Evolutionary conservation across 305 asterid species (phyloP).

Genomic region (Fraxinus nigra): DNA sequence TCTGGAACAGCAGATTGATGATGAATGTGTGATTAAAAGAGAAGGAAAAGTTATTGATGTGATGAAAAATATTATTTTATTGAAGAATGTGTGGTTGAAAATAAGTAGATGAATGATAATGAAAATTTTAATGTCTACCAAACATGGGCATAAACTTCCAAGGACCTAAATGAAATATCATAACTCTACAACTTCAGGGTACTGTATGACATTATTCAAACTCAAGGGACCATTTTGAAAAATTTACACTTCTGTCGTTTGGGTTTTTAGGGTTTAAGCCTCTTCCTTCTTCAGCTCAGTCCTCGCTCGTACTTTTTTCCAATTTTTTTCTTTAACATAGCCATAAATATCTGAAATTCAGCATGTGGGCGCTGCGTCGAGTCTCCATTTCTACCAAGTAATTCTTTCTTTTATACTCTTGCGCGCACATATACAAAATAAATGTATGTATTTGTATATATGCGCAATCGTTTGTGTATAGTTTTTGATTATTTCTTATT

Average conservation of each 20-base stretch:
- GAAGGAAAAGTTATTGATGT: no score
- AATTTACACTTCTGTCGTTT: background rate
- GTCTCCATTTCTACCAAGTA: slow-evolving; percentile 49
- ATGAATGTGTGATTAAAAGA: no score
- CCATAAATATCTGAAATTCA: background rate
- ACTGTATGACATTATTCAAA: slow-evolving; percentile 15
- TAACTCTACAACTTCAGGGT: background rate
- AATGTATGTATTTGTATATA: background rate
- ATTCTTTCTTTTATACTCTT: background rate
- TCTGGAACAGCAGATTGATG: no score
- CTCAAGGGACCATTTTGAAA: slow-evolving; percentile 13
- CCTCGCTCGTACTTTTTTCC: background rate
- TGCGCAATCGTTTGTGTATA: background rate
- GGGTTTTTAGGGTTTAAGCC: slow-evolving; percentile 49
- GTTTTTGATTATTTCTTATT: background rate
- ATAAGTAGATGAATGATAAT: no score
- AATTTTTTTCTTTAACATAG: background rate
- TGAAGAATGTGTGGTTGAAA: no score
- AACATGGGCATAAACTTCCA: background rate
- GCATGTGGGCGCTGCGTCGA: slow-evolving; percentile 67
- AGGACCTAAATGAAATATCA: background rate
- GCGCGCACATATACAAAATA: background rate
- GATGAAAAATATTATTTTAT: no score
- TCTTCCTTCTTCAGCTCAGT: slow-evolving; percentile 6
- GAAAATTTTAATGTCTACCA: no score